These are phyloP conservation scores for Ilyonectria sp. DNA, from an alignment of 2,329 filamentous ascomycete genomes.

Conservation along the genomic window DNA sequence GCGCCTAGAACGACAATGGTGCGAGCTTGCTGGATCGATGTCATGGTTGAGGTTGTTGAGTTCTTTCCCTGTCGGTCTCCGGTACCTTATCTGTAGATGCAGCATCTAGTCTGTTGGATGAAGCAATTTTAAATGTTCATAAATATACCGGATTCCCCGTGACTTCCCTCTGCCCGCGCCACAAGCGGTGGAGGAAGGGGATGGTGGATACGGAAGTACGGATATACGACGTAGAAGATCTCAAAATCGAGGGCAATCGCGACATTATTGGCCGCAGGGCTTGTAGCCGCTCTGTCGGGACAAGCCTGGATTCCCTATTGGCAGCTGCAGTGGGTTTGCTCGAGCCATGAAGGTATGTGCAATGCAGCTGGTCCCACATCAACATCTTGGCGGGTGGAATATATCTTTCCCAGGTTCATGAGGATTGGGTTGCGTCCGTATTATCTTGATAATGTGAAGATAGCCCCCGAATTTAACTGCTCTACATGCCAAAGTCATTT, in stretches of 20 bases:
- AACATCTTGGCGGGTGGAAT: not conserved
- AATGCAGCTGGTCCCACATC: not conserved
- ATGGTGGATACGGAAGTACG: not conserved
- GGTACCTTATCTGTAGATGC: too few relatives aligned
- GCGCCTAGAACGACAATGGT: slow-evolving; percentile 32
- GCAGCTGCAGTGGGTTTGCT: not conserved
- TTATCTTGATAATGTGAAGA: too few relatives aligned
- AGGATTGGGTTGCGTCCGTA: too few relatives aligned
- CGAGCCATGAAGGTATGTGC: not conserved
- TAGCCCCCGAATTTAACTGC: too few relatives aligned
- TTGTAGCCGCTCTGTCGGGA: not conserved
- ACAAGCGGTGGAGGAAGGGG: not conserved
- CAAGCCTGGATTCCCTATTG: not conserved
- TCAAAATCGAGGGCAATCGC: not conserved
- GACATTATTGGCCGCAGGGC: not conserved
- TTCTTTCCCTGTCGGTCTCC: not conserved
- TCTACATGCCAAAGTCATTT: too few relatives aligned
- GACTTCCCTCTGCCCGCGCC: not conserved
- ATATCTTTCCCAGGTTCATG: not conserved
- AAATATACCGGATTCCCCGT: not conserved
- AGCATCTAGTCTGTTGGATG: not conserved
- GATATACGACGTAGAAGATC: not conserved
- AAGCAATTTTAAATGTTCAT: not conserved
- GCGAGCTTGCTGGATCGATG: slow-evolving; percentile 2
- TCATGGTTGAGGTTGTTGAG: not conserved